These are phyloP conservation scores for Stemphylium beticola DNA, from an alignment of 2,329 filamentous ascomycete genomes.

Conservation along the genomic window DNA sequence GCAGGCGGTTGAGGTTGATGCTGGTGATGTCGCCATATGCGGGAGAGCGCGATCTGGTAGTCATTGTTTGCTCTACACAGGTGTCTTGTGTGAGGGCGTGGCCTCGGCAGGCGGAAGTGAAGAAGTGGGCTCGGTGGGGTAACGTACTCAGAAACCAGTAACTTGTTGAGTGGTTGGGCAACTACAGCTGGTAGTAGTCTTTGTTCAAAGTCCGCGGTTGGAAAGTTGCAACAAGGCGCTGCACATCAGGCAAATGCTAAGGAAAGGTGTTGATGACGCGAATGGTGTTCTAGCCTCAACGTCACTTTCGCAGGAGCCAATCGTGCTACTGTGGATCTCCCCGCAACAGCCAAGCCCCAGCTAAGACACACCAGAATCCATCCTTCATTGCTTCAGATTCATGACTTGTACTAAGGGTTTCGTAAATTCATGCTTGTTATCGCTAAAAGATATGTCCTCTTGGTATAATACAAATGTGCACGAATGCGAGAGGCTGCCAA, in stretches of 20 bases:
- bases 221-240: neutral
- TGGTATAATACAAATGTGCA: slow-evolving; percentile 3
- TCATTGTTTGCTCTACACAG: slow-evolving; percentile 18
- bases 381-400: neutral
- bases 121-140: neutral
- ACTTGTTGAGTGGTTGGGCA: neutral
- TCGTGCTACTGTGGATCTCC: slow-evolving; percentile 13
- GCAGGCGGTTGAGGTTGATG: slow-evolving; percentile 66
- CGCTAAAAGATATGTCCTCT: neutral
- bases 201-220: neutral
- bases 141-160: neutral
- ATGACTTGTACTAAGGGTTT: neutral
- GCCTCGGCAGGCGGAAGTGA: neutral
- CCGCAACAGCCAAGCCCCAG: slow-evolving; percentile 19
- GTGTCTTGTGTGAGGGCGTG: neutral
- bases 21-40: slow-evolving; percentile 34
- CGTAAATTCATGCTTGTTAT: neutral
- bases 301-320: slow-evolving; percentile 20
- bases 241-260: neutral
- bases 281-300: slow-evolving; percentile 11
- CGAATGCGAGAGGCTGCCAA: neutral
- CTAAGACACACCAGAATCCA: neutral
- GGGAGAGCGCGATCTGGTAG: slow-evolving; percentile 30
- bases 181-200: neutral
- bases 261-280: slow-evolving; percentile 1